A percentile compares a stretch with the other conserved stretches of the same genome.
Evolutionary conservation across 179 eudicot species (phyloP).

Genomic region (Silene noctiflora): DNA sequence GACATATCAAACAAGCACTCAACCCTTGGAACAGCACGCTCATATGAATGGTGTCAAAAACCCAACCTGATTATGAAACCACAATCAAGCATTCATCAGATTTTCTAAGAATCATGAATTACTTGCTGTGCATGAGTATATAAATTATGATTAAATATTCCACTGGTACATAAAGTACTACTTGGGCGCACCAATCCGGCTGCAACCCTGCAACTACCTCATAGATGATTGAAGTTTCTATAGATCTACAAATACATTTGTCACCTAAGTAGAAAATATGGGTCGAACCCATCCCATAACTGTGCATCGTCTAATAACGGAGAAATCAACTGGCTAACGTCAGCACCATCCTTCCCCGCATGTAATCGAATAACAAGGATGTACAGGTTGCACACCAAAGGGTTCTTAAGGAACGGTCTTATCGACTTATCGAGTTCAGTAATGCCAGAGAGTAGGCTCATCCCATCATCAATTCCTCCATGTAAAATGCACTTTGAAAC

Average conservation of each 20-base stretch:
- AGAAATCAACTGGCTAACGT: conserved; percentile 23
- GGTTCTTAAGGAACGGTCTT: conserved; percentile 66
- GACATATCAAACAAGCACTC: no score
- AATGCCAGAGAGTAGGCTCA: conserved; percentile 41
- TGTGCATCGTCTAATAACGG: conserved; percentile 26
- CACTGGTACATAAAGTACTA: no score
- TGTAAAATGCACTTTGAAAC: conserved; percentile 52
- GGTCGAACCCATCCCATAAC: conserved; percentile 73
- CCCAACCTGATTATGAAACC: no score
- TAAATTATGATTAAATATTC: no score
- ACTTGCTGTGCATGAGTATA: no score
- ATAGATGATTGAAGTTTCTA: neutral
- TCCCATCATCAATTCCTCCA: conserved; percentile 30
- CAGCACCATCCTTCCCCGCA: conserved; percentile 35
- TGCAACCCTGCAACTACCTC: no score
- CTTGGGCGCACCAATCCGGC: no score
- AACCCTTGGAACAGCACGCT: no score
- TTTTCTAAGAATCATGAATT: no score
- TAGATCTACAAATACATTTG: neutral
- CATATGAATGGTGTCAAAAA: no score
- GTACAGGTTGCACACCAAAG: conserved; percentile 58
- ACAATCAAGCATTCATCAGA: no score
- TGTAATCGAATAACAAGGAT: conserved; percentile 47
- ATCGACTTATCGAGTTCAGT: conserved; percentile 52
- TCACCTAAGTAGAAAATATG: conserved; percentile 60